Evolutionary conservation across 306 rosid genomes (phyloP).

Genomic region (Cercis canadensis): DNA sequence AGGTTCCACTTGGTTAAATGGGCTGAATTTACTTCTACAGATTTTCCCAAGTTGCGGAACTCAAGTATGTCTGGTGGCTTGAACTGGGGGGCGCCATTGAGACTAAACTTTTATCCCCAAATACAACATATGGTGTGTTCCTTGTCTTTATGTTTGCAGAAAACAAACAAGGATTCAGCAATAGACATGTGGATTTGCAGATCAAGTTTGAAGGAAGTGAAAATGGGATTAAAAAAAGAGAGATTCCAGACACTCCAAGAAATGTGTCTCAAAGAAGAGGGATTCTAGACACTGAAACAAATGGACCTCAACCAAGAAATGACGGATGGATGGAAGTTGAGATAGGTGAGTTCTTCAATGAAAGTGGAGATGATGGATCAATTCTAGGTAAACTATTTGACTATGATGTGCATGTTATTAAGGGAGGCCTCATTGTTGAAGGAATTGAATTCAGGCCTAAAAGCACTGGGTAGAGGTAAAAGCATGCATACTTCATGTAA

Average conservation of each 20-base stretch:
- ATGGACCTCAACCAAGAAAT: background rate
- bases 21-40: background rate
- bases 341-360: constrained; percentile 45
- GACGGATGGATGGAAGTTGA: constrained; percentile 39
- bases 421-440: constrained; percentile 39
- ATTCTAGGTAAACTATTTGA: constrained; percentile 21
- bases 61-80: constrained; percentile 15
- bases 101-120: constrained; percentile 29
- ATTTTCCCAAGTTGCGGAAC: constrained; percentile 39
- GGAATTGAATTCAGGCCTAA: constrained; percentile 53
- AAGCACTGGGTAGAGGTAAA: background rate
- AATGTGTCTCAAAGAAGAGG: background rate
- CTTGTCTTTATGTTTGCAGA: constrained; percentile 29
- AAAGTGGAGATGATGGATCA: constrained; percentile 34
- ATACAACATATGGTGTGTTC: constrained; percentile 38
- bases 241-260: background rate
- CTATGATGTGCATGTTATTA: background rate
- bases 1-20: too few species aligned
- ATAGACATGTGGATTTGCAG: background rate
- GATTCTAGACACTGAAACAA: constrained; percentile 2
- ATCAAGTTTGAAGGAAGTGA: background rate
- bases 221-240: background rate
- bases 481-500: too few species aligned
- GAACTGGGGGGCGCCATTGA: constrained; percentile 30
- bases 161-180: background rate